Percentiles rank a stretch among this genome's conserved stretches.
phyloP scores from a whole-genome alignment of 2,329 filamentous ascomycete genomes.

The Colletotrichum shisoi region DNA sequence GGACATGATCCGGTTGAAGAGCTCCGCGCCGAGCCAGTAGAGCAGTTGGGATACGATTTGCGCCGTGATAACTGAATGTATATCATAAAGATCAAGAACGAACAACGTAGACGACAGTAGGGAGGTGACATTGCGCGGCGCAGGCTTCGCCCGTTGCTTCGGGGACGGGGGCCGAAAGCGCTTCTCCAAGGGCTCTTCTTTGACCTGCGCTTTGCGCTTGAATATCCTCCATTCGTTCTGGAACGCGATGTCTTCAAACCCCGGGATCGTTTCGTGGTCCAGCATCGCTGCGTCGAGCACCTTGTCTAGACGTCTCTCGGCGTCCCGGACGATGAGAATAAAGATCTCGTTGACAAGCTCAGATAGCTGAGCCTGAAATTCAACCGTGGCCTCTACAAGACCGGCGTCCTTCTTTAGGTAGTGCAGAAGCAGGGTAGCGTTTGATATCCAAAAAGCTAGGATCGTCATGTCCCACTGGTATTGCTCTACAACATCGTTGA shows the following conservation, averaged over 20 bases:
- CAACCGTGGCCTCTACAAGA: slow-evolving; percentile 46
- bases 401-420: slow-evolving; percentile 80
- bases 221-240: slow-evolving; percentile 99
- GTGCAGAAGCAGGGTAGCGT: slow-evolving; percentile 91
- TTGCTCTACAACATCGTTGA: slow-evolving; percentile 93
- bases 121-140: slow-evolving; percentile 93
- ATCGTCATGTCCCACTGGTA: slow-evolving; percentile 99
- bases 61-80: slow-evolving; percentile 93
- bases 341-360: slow-evolving; percentile 98
- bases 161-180: slow-evolving; percentile 91
- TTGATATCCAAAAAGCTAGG: slow-evolving; percentile 97
- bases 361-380: slow-evolving; percentile 91
- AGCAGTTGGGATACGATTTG: slow-evolving; percentile 92
- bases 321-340: slow-evolving; percentile 94
- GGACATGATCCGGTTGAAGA: slow-evolving; percentile 98
- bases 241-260: slow-evolving; percentile 95
- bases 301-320: slow-evolving; percentile 94
- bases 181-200: slow-evolving; percentile 89
- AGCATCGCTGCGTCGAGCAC: slow-evolving; percentile 92
- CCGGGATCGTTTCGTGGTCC: slow-evolving; percentile 96
- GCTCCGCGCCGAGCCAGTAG: slow-evolving; percentile 94
- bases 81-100: slow-evolving; percentile 97
- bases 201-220: slow-evolving; percentile 87
- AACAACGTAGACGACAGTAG: slow-evolving; percentile 95
- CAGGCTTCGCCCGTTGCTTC: slow-evolving; percentile 88